Conservation (phyloP, 495 filamentous ascomycete species). For the Aspergillus nidulans region DNA sequence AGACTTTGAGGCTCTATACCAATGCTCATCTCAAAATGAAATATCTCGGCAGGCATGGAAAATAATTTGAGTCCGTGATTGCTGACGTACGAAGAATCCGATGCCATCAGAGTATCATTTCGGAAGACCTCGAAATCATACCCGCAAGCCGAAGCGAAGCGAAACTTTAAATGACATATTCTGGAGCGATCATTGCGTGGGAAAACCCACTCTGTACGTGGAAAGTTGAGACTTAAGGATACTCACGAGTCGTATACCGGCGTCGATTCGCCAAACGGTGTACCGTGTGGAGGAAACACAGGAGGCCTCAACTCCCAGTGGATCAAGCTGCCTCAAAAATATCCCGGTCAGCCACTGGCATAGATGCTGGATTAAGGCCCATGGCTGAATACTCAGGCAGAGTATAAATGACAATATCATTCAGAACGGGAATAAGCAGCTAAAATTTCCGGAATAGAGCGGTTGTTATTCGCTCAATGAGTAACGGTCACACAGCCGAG, state of each 20-base stretch:
- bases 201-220: neutral
- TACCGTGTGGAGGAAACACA: neutral
- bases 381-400: neutral
- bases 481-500: constrained; percentile 1
- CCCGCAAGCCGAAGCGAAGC: neutral
- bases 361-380: neutral
- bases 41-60: too few relatives aligned
- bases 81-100: neutral
- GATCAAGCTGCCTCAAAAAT: constrained; percentile 1
- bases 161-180: neutral
- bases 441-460: neutral
- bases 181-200: neutral
- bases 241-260: neutral
- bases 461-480: neutral
- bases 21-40: neutral
- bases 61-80: neutral
- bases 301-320: neutral
- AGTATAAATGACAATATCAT: neutral
- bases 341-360: neutral
- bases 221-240: neutral
- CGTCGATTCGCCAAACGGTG: neutral
- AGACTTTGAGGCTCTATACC: neutral
- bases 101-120: neutral
- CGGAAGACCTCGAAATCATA: neutral
- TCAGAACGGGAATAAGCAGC: neutral